A percentile compares a stretch with the other conserved stretches of the same genome.
Conservation (phyloP, 164 flowering plant species). For the Buxus sempervirens region DNA sequence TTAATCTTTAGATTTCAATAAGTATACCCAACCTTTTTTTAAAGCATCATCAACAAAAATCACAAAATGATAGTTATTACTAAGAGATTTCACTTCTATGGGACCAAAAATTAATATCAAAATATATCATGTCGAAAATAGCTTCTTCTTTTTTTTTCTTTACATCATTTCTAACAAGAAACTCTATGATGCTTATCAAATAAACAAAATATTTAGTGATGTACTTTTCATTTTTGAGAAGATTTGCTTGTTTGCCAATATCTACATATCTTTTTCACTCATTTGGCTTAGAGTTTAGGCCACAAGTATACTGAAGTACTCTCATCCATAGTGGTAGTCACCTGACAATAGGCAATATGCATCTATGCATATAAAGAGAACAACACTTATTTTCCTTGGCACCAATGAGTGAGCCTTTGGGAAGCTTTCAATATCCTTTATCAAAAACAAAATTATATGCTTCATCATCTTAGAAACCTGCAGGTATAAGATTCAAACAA, state of each 20-base stretch:
- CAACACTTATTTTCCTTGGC: neutral
- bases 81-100: neutral
- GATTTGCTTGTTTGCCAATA: no score
- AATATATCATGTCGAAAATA: neutral
- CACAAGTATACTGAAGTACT: neutral
- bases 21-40: neutral
- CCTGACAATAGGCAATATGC: neutral
- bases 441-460: neutral
- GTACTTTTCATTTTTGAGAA: no score
- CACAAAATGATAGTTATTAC: neutral
- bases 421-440: neutral
- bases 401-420: neutral
- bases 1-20: neutral
- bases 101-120: neutral
- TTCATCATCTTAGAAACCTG: neutral
- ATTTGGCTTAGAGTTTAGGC: no score
- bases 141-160: neutral
- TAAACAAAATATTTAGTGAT: no score
- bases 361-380: neutral
- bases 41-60: neutral
- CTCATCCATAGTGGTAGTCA: neutral
- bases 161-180: neutral
- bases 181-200: neutral
- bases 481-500: neutral
- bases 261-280: no score